Base-by-base conservation (phyloP, 352 stramenopile genomes). In the Pythium plurisporium region DNA sequence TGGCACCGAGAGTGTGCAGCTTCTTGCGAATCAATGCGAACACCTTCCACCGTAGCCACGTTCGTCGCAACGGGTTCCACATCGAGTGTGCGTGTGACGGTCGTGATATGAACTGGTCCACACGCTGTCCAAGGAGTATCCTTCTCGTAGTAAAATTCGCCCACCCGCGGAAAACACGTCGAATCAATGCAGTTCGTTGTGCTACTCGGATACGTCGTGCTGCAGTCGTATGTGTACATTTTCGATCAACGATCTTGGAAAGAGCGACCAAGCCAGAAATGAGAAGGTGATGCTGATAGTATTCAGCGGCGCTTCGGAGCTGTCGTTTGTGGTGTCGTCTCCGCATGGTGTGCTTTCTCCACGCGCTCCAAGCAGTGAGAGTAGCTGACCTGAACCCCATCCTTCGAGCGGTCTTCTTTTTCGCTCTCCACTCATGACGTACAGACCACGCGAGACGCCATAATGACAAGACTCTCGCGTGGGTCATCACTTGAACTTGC, bases 1-100 rank as follows among this genome's bases (percentile, higher is more conserved):
- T 14, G 15, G 2, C 15, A 11, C 7, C 2, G 11, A 58, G 25
- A 4, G 10, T 7, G 2, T 33, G 25, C 3, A 58, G 8, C 6
- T 33, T 29, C 40, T 17, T 7, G 2, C 38, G 27, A 3, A 46
- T 5, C 1, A 5, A 23, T 14, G 14, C 19, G 37, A 82, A 71
- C 14, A 8, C 5, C 4, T 33, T 5, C 59, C 59, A 66, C 6
- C 25, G 27, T 5, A 37, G 4, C 59, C 50, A 66, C 15, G 15
- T 10, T 25, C 59, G 45, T 11, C 50, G 45, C 2, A 56, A 22
- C 7, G 50, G 50, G 34, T 66, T 66, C 59, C 59, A 66, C 26
- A 59, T 17, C 14, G 58, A 59, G 4, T 14, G 4, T 6, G 3
- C 12, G 20, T 51, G 27, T 9, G 4, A 0, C 0, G 25, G 43